Evolutionary conservation across 2,329 filamentous ascomycete genomes (phyloP), one percentile per base, ranked within the genome.

Genomic region (Fusarium lateritium): DNA sequence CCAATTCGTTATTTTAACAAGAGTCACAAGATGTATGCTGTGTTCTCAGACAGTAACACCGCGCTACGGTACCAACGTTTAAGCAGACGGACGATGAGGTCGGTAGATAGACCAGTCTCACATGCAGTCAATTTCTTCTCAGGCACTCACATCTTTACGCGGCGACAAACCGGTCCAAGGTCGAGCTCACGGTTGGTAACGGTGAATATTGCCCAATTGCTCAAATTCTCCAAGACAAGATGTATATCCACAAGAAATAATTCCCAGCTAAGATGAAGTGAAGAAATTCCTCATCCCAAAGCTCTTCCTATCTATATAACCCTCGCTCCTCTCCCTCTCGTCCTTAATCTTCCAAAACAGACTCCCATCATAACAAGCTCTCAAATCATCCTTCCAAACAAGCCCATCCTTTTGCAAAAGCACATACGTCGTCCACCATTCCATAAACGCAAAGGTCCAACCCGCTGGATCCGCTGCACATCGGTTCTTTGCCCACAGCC

Each of bases 351-450:
- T 64, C 68, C 68, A 71, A 36, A 71, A 70, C n/a, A 71, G 9
- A 19, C 55, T 65, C 19, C 68, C 72, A 26, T 76, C 73, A 11
- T 75, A 76, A 8, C 75, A 67, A 0, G 65, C 70, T 6, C 67
- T 65, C n/a, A 76, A 42, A 4, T 89, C 87, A 42, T 89, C 86
- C 74, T 89, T 89, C 73, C 76, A 80, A 72, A 89, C 82, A 51
- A 79, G 77, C 0, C 87, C 87, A 71, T 89, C 85, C 49, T 83
- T 81, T 3, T 87, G 86, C 82, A 75, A 60, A 4, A 88, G 76
- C 44, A 89, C 78, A 33, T 88, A 73, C 53, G 85, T 87, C 1
- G 84, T 84, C 2, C 66, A 60, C 33, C 72, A 56, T 64, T 74
- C 73, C 71, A 58, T 34, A 3, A 51, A n/a, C 19, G 69, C 49